phyloP scores from a whole-genome alignment of 805 yeast genomes.

The Brettanomyces bruxellensis region DNA sequence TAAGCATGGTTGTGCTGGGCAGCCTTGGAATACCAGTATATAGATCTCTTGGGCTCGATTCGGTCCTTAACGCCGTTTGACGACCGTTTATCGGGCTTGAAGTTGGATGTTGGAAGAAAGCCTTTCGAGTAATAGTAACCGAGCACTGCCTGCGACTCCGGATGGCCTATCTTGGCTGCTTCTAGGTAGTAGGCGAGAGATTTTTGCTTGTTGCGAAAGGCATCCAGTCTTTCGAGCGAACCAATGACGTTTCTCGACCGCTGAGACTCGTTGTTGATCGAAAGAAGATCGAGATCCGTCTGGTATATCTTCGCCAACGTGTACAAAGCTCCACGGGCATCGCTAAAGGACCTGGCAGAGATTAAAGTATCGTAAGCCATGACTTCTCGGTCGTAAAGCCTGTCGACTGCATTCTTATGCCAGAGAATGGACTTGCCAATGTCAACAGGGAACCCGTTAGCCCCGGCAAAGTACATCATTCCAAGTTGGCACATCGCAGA shows the following conservation, averaged over 20 bases:
- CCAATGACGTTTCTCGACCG: slow-evolving; percentile 25
- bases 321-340: slow-evolving; percentile 26
- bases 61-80: slow-evolving; percentile 6
- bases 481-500: slow-evolving; percentile 72
- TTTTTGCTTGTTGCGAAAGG: slow-evolving; percentile 26
- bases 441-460: slow-evolving; percentile 21
- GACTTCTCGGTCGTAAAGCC: slow-evolving; percentile 13
- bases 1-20: slow-evolving; percentile 57
- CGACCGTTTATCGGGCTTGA: slow-evolving; percentile 25
- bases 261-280: slow-evolving; percentile 15
- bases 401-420: slow-evolving; percentile 21
- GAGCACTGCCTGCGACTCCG: slow-evolving; percentile 60
- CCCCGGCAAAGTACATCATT: slow-evolving; percentile 42
- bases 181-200: slow-evolving; percentile 46
- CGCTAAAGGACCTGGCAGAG: slow-evolving; percentile 25
- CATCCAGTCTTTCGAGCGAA: slow-evolving; percentile 24
- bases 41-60: slow-evolving; percentile 46
- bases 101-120: slow-evolving; percentile 23
- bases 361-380: slow-evolving; percentile 26
- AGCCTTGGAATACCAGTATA: slow-evolving; percentile 68
- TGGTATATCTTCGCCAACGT: slow-evolving; percentile 28
- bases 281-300: slow-evolving; percentile 24
- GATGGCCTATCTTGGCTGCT: slow-evolving; percentile 52
- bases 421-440: slow-evolving; percentile 19
- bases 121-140: slow-evolving; percentile 74